Evolutionary conservation across 2,329 filamentous ascomycete species (phyloP).

Genomic region (Pseudocercospora vitis): DNA sequence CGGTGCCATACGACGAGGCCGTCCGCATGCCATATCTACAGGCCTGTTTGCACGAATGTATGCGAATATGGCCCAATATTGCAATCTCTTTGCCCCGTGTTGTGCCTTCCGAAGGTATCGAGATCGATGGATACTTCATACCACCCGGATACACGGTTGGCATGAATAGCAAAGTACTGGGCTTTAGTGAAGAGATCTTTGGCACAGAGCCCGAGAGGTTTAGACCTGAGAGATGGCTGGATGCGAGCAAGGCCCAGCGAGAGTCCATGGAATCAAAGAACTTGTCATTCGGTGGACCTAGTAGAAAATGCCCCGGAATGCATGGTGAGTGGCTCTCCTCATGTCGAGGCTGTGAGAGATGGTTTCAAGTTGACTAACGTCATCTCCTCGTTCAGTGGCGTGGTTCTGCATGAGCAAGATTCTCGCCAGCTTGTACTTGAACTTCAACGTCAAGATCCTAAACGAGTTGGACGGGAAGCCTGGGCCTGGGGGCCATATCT

Average conservation of each 20-base stretch:
- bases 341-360: neutral
- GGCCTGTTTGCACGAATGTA: slow-evolving; percentile 17
- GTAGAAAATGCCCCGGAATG: slow-evolving; percentile 12
- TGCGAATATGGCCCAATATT: slow-evolving; percentile 16
- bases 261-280: slow-evolving; percentile 12
- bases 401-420: slow-evolving; percentile 14
- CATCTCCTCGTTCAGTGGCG: neutral
- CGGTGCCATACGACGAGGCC: slow-evolving; percentile 4
- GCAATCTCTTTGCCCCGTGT: slow-evolving; percentile 29
- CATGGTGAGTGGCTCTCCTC: neutral
- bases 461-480: slow-evolving; percentile 13
- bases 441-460: slow-evolving; percentile 11
- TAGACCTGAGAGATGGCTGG: slow-evolving; percentile 2
- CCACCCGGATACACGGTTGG: slow-evolving; percentile 30
- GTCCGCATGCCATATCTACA: slow-evolving; percentile 11
- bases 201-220: neutral
- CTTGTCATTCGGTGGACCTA: slow-evolving; percentile 8
- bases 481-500: slow-evolving; percentile 10
- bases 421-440: slow-evolving; percentile 6
- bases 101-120: slow-evolving; percentile 28
- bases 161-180: slow-evolving; percentile 13
- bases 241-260: neutral
- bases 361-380: neutral
- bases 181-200: slow-evolving; percentile 1
- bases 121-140: slow-evolving; percentile 26